phyloP scores from a whole-genome alignment of 2,329 filamentous ascomycete genomes.

The Fusarium mangiferae region DNA sequence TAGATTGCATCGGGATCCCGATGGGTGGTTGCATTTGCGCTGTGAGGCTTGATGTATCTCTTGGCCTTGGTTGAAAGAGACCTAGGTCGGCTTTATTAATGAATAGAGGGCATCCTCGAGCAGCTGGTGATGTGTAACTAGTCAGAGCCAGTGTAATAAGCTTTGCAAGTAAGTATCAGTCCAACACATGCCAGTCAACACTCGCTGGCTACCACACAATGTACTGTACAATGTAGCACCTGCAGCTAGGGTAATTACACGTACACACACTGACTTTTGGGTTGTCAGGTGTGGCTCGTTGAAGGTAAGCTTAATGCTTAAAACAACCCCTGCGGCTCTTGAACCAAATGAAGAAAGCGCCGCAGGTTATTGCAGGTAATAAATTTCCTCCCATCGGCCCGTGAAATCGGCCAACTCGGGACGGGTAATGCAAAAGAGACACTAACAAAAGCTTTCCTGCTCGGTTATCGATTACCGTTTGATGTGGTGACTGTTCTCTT shows the following conservation, averaged over 20 bases:
- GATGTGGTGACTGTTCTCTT: neutral
- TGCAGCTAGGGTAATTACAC: neutral
- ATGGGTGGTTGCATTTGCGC: neutral
- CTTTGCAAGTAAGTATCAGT: neutral
- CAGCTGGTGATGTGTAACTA: neutral
- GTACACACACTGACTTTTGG: neutral
- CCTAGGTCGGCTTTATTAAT: neutral
- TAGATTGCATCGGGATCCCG: neutral
- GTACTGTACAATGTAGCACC: neutral
- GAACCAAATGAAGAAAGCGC: slow-evolving; percentile 3
- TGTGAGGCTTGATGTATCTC: neutral
- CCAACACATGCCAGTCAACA: neutral
- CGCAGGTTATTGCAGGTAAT: slow-evolving; percentile 11
- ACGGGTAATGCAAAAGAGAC: neutral
- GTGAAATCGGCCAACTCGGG: neutral
- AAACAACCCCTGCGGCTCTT: slow-evolving; percentile 6
- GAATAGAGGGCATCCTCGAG: too few species aligned
- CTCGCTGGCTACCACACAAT: neutral
- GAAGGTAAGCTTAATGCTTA: slow-evolving; percentile 22
- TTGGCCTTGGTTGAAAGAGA: neutral
- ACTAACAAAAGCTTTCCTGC: neutral
- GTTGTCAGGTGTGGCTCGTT: slow-evolving; percentile 1
- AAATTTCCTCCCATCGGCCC: slow-evolving; percentile 16
- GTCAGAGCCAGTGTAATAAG: neutral
- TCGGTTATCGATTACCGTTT: slow-evolving; percentile 1